Conservation (phyloP, 1,284 basidiomycete species). For the Athelia sp. region DNA sequence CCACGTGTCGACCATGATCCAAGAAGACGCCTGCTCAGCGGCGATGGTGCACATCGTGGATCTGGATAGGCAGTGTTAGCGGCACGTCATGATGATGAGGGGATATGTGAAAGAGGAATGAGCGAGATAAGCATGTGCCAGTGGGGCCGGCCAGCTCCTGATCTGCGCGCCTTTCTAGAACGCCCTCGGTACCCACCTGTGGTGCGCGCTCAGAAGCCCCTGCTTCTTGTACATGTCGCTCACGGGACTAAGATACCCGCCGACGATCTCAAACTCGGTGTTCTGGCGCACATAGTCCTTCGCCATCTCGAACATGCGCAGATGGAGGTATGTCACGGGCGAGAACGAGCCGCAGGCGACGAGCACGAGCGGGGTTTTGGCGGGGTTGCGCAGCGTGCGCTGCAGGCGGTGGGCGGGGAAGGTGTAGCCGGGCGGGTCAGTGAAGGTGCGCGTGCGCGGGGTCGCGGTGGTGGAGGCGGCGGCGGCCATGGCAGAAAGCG, state of each 20-base stretch:
- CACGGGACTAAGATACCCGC: conserved; percentile 93
- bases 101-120: too few relatives aligned
- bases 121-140: too few relatives aligned
- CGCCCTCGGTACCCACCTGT: conserved; percentile 72
- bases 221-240: conserved; percentile 92
- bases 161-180: too few relatives aligned
- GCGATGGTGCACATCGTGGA: conserved; percentile 88
- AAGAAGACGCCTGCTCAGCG: conserved; percentile 72
- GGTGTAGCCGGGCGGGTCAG: conserved; percentile 57
- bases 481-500: conserved; percentile 1
- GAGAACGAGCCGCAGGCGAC: conserved; percentile 82
- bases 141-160: too few relatives aligned
- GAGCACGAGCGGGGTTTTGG: conserved; percentile 69
- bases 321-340: conserved; percentile 77
- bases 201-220: conserved; percentile 74
- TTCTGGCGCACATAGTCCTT: conserved; percentile 92
- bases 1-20: conserved; percentile 96
- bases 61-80: conserved; percentile 34
- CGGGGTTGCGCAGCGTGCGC: conserved; percentile 51
- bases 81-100: too few relatives aligned
- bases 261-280: conserved; percentile 90
- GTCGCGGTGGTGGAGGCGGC: conserved; percentile 19
- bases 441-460: conserved; percentile 23
- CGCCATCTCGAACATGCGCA: conserved; percentile 98
- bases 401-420: conserved; percentile 64